Conservation (phyloP, 1,284 basidiomycete species). For the Boletus albobrunnescens region DNA sequence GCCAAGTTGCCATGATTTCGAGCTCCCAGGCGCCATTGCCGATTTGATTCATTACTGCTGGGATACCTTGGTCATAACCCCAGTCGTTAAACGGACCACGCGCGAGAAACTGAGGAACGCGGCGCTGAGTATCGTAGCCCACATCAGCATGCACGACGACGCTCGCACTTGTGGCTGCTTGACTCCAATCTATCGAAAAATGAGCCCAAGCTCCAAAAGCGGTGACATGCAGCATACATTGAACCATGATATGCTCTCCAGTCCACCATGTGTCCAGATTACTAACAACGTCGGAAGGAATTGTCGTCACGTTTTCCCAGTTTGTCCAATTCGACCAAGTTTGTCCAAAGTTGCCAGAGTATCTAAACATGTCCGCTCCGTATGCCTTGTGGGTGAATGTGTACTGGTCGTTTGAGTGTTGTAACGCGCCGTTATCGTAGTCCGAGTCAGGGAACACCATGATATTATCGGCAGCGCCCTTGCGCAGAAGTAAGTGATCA, state of each 20-base stretch:
- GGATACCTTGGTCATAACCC: slow-evolving; percentile 83
- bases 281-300: slow-evolving; percentile 57
- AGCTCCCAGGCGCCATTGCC: slow-evolving; percentile 69
- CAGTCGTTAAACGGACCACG: slow-evolving; percentile 87
- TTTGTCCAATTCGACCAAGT: slow-evolving; percentile 76
- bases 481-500: slow-evolving; percentile 77
- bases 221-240: slow-evolving; percentile 53
- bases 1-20: slow-evolving; percentile 85
- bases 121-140: slow-evolving; percentile 58
- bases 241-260: slow-evolving; percentile 81
- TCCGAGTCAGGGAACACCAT: slow-evolving; percentile 81
- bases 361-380: slow-evolving; percentile 85
- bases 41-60: slow-evolving; percentile 61
- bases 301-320: slow-evolving; percentile 70
- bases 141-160: slow-evolving; percentile 76
- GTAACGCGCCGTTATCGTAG: slow-evolving; percentile 67
- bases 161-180: slow-evolving; percentile 55
- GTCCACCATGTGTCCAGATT: slow-evolving; percentile 66
- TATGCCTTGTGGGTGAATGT: slow-evolving; percentile 76
- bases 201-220: not conserved
- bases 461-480: slow-evolving; percentile 69
- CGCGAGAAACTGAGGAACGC: slow-evolving; percentile 80
- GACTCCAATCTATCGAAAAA: slow-evolving; percentile 63
- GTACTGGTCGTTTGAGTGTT: slow-evolving; percentile 57
- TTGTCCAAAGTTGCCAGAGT: slow-evolving; percentile 81